Evolutionary conservation across 2,329 filamentous ascomycete species (phyloP).

Genomic region (Aspergillus hortae): DNA sequence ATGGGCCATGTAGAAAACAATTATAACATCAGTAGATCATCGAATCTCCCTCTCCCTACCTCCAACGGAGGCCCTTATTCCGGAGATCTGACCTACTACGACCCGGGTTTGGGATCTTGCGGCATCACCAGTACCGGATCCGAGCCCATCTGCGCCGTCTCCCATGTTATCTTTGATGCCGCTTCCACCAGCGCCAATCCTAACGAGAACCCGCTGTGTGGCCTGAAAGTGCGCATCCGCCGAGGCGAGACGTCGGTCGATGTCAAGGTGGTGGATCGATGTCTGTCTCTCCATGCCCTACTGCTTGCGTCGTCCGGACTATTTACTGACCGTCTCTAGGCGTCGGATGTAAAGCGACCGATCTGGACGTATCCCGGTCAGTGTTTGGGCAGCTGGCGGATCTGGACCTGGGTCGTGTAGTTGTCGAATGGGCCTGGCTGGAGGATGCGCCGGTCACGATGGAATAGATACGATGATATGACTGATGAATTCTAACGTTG

Average conservation of each 20-base stretch:
- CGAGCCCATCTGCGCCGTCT: conserved; percentile 65
- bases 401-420: conserved; percentile 45
- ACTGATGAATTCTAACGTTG: not conserved
- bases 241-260: conserved; percentile 55
- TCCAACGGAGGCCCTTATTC: conserved; percentile 49
- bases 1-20: not conserved
- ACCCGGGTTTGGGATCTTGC: conserved; percentile 65
- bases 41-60: conserved; percentile 26
- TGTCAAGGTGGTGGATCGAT: conserved; percentile 67
- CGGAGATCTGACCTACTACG: conserved; percentile 69
- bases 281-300: conserved; percentile 29
- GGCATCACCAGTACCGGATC: conserved; percentile 53
- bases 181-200: conserved; percentile 50
- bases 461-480: not conserved
- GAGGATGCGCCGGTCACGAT: conserved; percentile 31
- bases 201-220: conserved; percentile 67
- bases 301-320: not conserved
- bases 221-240: conserved; percentile 60
- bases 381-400: conserved; percentile 49
- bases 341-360: conserved; percentile 45
- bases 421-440: conserved; percentile 51
- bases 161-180: conserved; percentile 64
- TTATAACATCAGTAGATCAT: conserved; percentile 1
- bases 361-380: conserved; percentile 49
- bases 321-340: conserved; percentile 26